phyloP scores from a whole-genome alignment of 2,329 filamentous ascomycete genomes.

The Proliferodiscus dingleyae region DNA sequence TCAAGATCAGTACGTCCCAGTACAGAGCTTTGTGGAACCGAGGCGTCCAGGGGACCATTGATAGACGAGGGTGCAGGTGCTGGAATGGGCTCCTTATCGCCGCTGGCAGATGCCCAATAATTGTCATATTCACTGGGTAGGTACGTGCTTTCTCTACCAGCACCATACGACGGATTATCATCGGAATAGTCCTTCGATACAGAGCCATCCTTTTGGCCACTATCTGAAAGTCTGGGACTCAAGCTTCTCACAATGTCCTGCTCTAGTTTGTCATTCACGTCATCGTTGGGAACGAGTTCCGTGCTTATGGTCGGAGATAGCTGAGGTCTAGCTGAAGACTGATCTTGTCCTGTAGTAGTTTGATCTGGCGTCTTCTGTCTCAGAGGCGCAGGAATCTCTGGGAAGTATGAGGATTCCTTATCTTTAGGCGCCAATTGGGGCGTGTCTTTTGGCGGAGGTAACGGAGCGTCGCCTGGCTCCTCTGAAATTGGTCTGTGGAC shows the following conservation, averaged over 20 bases:
- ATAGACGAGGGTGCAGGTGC: conserved; percentile 2
- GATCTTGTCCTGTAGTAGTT: conserved; percentile 3
- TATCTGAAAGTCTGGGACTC: conserved; percentile 41
- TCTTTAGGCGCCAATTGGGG: conserved; percentile 6
- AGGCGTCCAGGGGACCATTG: conserved; percentile 2
- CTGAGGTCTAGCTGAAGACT: conserved; percentile 11
- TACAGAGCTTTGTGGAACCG: neutral
- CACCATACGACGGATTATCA: conserved; percentile 15
- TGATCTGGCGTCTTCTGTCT: conserved; percentile 7
- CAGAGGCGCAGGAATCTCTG: conserved; percentile 10
- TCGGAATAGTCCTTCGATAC: conserved; percentile 5
- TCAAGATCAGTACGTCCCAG: conserved; percentile 26
- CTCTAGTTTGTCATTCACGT: conserved; percentile 66
- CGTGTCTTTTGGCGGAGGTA: conserved; percentile 42
- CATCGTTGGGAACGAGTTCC: conserved; percentile 29
- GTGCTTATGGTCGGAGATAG: conserved; percentile 19
- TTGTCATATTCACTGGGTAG: conserved; percentile 62
- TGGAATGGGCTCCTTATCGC: conserved; percentile 24
- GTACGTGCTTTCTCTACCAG: conserved; percentile 54
- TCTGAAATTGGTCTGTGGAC: conserved; percentile 29
- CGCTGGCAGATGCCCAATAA: conserved; percentile 54
- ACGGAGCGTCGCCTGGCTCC: conserved; percentile 37
- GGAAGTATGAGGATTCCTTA: conserved; percentile 15
- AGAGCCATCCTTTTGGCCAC: conserved; percentile 13
- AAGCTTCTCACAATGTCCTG: conserved; percentile 73